phyloP scores from a whole-genome alignment of 495 filamentous ascomycete genomes.

The Aspergillus conjunctus region DNA sequence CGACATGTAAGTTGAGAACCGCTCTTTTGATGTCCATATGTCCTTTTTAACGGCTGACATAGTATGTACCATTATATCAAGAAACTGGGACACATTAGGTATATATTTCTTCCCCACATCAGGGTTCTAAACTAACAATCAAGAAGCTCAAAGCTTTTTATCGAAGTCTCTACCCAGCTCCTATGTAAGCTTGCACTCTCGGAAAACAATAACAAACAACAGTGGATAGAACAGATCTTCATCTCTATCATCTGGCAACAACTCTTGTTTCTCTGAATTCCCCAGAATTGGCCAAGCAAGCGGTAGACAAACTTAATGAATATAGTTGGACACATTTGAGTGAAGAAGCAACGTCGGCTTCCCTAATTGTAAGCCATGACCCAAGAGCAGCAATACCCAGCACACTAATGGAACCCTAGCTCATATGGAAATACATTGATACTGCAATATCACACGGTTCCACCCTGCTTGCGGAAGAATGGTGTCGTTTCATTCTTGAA shows the following conservation, averaged over 20 bases:
- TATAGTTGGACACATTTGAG: slow-evolving; percentile 43
- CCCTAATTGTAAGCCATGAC: slow-evolving; percentile 61
- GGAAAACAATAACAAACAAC: slow-evolving; percentile 32
- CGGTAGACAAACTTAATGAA: slow-evolving; percentile 42
- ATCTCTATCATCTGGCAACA: slow-evolving; percentile 64
- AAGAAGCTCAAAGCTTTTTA: slow-evolving; percentile 43
- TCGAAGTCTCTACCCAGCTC: slow-evolving; percentile 61
- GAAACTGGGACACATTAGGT: slow-evolving; percentile 54
- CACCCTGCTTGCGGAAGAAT: slow-evolving; percentile 59
- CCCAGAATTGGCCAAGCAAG: slow-evolving; percentile 34
- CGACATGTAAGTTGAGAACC: slow-evolving; percentile 5
- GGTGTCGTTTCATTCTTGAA: slow-evolving; percentile 68
- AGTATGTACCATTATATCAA: slow-evolving; percentile 69
- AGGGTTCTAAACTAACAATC: slow-evolving; percentile 9
- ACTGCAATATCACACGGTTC: slow-evolving; percentile 52
- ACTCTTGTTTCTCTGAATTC: slow-evolving; percentile 24
- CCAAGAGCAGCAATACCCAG: background rate
- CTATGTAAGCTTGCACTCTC: slow-evolving; percentile 40
- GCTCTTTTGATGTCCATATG: background rate
- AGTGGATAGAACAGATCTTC: slow-evolving; percentile 66
- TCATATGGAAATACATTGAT: slow-evolving; percentile 78
- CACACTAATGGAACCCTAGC: slow-evolving; percentile 42
- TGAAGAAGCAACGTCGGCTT: slow-evolving; percentile 64
- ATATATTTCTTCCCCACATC: background rate
- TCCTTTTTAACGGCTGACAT: background rate